Base-by-base conservation (phyloP, 495 filamentous ascomycete species). In the Trichoderma asperelloides region DNA sequence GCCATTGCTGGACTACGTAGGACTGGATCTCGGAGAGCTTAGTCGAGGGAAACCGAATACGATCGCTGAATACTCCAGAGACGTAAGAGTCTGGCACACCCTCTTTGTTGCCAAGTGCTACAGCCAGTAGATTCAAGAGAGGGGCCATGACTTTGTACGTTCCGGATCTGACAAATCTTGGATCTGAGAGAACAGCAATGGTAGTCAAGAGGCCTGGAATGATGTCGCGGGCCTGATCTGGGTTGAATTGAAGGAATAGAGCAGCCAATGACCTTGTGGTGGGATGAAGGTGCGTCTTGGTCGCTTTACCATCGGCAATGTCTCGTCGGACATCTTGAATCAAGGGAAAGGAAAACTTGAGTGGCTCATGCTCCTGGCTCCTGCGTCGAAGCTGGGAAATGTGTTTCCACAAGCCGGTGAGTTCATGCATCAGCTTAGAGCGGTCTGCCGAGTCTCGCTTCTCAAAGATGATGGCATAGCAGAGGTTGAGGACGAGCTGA, bases 141-240 rank as follows among this genome's bases (percentile, higher is more conserved):
- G 64, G 64, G 6, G 9, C 25, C 40, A 60, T 28, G 23, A 3
- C 5, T 16, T 4, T 65, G 21, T n/a, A n/a, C 33, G 63, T 28
- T 4, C 33, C 33, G 2, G 16, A 13, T 13, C 30, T 49, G 39
- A 65, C 9, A 16, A 51, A n/a, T 28, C 43, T 49, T 25, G 64
- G 41, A 13, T 65, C 64, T 30, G 64, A 30, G 27, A 65, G 41
- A 27, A 47, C 41, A 33, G 64, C 43, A 12, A 65, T 0, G 12
- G 64, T 65, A 28, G 64, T 11, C 39, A 65, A 45, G 41, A 65
- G 64, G 23, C 21, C 64, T n/a, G 64, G 64, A 2, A 65, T 65
- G 41, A 47, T 45, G 41, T 45, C n/a, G 40, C 43, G 64, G 21
- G 27, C 40, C 2, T 65, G 41, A 9, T n/a, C 43, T 2, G 39